Conservation (phyloP, 257 asterid genomes). For the Leptodermis oblonga region DNA sequence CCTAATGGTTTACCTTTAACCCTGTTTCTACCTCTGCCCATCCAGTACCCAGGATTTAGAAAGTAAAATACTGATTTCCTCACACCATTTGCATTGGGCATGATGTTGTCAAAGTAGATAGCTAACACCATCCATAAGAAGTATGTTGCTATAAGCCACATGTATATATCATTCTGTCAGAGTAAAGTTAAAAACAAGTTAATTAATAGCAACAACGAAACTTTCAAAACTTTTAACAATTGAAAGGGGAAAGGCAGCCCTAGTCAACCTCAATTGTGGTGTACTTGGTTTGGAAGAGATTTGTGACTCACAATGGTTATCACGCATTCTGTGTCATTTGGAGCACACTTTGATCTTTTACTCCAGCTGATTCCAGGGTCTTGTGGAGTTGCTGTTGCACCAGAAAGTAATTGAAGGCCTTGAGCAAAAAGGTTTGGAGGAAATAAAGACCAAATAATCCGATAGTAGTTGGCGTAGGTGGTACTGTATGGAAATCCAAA, state of each 20-base stretch:
- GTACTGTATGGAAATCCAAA: constrained; percentile 85
- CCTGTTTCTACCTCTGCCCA: constrained; percentile 85
- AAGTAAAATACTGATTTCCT: constrained; percentile 72
- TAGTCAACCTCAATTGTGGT: background rate
- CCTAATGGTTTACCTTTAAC: constrained; percentile 48
- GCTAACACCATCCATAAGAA: constrained; percentile 73
- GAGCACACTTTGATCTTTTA: constrained; percentile 67
- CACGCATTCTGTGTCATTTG: constrained; percentile 73
- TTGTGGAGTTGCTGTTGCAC: constrained; percentile 81
- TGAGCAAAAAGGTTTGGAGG: constrained; percentile 90
- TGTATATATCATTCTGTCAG: constrained; percentile 67
- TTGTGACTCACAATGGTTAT: constrained; percentile 51
- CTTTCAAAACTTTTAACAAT: background rate
- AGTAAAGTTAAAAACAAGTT: background rate
- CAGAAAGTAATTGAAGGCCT: constrained; percentile 73
- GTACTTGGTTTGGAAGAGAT: background rate
- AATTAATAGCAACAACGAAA: background rate
- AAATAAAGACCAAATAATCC: constrained; percentile 72
- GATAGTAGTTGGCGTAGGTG: constrained; percentile 37
- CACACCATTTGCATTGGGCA: constrained; percentile 84
- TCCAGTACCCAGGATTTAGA: constrained; percentile 83
- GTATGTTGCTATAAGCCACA: constrained; percentile 64
- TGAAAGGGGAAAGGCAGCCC: background rate
- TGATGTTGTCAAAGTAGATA: constrained; percentile 79
- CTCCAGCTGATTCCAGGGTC: constrained; percentile 95